These are phyloP conservation scores for Mollisiaceae sp. DNA, from an alignment of 2,329 filamentous ascomycete genomes.

Conservation along the genomic window DNA sequence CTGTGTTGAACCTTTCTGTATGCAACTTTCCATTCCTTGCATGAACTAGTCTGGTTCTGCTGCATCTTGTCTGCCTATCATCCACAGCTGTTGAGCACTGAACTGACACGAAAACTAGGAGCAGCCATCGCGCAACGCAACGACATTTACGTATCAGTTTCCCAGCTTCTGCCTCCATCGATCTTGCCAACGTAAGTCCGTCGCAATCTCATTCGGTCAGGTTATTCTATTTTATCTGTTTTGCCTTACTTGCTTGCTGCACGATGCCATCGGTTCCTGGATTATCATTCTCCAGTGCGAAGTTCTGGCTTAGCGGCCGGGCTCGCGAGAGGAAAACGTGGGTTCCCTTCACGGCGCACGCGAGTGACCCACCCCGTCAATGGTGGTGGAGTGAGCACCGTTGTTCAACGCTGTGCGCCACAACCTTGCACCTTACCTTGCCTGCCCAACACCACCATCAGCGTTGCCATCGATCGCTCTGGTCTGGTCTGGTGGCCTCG, in stretches of 20 bases:
- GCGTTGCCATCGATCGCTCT: slow-evolving; percentile 14
- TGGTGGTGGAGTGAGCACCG: slow-evolving; percentile 18
- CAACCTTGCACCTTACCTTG: slow-evolving; percentile 29
- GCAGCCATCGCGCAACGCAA: slow-evolving; percentile 2
- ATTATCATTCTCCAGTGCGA: slow-evolving; percentile 1
- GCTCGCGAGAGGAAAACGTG: slow-evolving; percentile 31
- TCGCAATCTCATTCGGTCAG: slow-evolving; percentile 13
- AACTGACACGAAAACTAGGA: slow-evolving; percentile 27
- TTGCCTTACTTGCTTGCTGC: neutral
- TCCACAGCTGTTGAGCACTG: slow-evolving; percentile 19
- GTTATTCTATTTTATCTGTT: slow-evolving; percentile 9
- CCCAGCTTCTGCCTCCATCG: neutral
- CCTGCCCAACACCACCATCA: slow-evolving; percentile 12
- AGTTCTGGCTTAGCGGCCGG: slow-evolving; percentile 24
- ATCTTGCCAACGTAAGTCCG: slow-evolving; percentile 20
- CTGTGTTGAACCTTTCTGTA: slow-evolving; percentile 28
- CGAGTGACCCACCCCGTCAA: slow-evolving; percentile 28
- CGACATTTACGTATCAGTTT: slow-evolving; percentile 7
- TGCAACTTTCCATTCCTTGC: slow-evolving; percentile 33
- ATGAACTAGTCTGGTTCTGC: slow-evolving; percentile 30
- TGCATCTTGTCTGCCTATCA: slow-evolving; percentile 28
- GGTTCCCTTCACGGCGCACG: slow-evolving; percentile 28
- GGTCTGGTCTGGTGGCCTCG: neutral
- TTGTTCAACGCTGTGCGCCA: slow-evolving; percentile 24
- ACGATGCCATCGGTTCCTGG: slow-evolving; percentile 14